Evolutionary conservation across 2,329 filamentous ascomycete species (phyloP).

Genomic region (Hymenoscyphus linearis): DNA sequence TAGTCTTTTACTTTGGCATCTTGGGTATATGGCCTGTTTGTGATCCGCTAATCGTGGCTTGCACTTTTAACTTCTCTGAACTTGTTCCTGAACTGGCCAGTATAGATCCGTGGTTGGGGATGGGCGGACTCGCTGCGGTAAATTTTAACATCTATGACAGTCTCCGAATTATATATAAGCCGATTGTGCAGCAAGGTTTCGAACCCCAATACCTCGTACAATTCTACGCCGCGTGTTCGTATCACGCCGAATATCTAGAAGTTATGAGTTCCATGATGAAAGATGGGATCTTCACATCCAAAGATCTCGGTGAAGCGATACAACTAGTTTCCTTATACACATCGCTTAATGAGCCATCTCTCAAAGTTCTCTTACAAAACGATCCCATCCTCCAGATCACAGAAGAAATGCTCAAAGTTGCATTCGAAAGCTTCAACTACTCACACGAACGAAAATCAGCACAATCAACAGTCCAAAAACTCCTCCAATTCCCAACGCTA

Average conservation of each 20-base stretch:
- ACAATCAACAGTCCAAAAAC: not conserved
- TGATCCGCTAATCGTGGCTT: not conserved
- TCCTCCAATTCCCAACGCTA: not conserved
- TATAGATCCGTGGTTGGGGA: not conserved
- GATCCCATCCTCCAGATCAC: not conserved
- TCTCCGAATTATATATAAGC: not conserved
- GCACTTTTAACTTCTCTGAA: not conserved
- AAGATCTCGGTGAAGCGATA: not conserved
- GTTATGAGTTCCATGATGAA: not conserved
- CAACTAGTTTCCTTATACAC: not conserved
- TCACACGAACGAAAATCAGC: not conserved
- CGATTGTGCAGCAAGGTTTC: not conserved
- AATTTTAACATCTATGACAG: not conserved
- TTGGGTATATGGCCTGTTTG: not conserved
- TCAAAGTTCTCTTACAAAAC: not conserved
- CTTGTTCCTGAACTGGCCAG: not conserved
- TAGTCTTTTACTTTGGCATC: not conserved
- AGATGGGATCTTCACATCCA: not conserved
- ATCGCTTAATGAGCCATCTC: not conserved
- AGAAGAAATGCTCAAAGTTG: not conserved
- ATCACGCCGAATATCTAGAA: not conserved
- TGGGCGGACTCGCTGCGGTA: not conserved
- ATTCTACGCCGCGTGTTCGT: not conserved
- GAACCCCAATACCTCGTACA: not conserved
- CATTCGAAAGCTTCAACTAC: not conserved